Evolutionary conservation across 2,329 filamentous ascomycete genomes (phyloP), one percentile per base, ranked within the genome.

Genomic region (Colletotrichum godetiae): DNA sequence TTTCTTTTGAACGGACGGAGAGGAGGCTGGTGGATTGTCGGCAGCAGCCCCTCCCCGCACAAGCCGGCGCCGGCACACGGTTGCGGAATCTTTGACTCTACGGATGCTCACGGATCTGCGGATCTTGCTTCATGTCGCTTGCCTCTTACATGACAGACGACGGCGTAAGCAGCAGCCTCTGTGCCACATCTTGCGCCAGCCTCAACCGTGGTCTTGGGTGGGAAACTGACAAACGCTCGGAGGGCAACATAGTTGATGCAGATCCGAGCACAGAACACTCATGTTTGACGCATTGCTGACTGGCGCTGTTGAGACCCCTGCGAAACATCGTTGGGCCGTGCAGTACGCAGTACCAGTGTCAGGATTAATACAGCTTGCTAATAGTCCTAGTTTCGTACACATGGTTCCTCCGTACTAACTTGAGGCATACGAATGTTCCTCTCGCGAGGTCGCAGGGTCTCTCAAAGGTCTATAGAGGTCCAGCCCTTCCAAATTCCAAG

Each of bases 271-370:
- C 52, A 49, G 15, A 27, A 52, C 59, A 46, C 59, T 35, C n/a
- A 37, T 31, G 57, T 59, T 27, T 65, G 68, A 31, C 19, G 52
- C 65, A 63, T 63, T 63, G 63, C 62, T 60, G 68, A 61, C 63
- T 71, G 68, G 46, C 62, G 57, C 65, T 58, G 27, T 57, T 42
- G 24, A 33, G 37, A 46, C 55, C 67, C 59, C 60, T 71, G 60
- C 67, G 59, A 65, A 71, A 61, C 70, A 56, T 33, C 19, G 52
- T 29, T 67, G 67, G 67, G 62, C 55, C 67, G 71, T 61, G 71
- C 67, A 37, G 58, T 73, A 56, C 55, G 71, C 67, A 37, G 58
- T 73, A 56, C 55, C 60, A 66, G 65, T 22, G 37, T 63, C 37
- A 24, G 22, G 22, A 42, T 31, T 29, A 55, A 27, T 15, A 42